Percentiles rank a stretch among this genome's conserved stretches.
Evolutionary conservation across 176 grass and related monocot species (phyloP).

Genomic region (Phyllostachys edulis): DNA sequence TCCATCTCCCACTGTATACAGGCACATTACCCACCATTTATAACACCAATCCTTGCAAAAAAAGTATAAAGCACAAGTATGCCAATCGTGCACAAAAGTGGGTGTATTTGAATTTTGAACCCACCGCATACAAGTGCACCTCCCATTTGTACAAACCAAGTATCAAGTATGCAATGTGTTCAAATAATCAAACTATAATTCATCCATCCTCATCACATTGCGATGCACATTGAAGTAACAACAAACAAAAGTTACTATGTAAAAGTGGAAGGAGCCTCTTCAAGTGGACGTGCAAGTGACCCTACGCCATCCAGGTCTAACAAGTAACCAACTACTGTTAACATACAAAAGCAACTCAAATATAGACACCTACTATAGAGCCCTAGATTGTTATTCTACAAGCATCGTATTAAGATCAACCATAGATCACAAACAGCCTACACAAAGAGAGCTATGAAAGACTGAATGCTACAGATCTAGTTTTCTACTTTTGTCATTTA

Average conservation of each 20-base stretch:
- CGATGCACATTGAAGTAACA: neutral
- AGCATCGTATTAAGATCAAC: no score
- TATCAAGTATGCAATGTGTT: neutral
- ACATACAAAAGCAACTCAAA: neutral
- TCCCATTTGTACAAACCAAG: neutral
- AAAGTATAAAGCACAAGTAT: neutral
- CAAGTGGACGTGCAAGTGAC: neutral
- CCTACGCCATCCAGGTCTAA: neutral
- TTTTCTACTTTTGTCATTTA: neutral
- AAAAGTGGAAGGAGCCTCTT: neutral
- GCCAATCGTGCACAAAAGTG: neutral
- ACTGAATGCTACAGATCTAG: neutral
- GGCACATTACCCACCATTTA: neutral
- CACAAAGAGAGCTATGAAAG: neutral
- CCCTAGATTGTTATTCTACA: neutral
- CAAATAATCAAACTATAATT: neutral
- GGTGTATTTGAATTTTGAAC: neutral
- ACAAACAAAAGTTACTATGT: neutral
- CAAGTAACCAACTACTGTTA: neutral
- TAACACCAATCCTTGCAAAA: neutral
- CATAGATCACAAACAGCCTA: neutral
- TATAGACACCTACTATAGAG: neutral
- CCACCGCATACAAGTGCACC: neutral
- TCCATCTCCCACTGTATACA: neutral
- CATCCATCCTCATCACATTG: neutral